Evolutionary conservation across 2,329 filamentous ascomycete species (phyloP), one percentile per base, ranked within the genome.

Genomic region (Atkinsonella texensis): DNA sequence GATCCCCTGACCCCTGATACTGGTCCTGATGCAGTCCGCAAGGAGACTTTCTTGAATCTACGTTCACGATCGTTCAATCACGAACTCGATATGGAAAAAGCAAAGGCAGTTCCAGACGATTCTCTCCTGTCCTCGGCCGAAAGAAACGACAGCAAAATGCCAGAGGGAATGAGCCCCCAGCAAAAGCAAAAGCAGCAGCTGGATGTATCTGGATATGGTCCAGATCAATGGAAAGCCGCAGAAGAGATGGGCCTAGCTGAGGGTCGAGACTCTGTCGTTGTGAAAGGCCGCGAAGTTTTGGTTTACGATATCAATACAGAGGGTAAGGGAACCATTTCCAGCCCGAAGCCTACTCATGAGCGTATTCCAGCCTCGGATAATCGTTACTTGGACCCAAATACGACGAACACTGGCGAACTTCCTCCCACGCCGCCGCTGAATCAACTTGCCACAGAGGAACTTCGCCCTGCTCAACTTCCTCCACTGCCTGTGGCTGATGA

Each of bases 191-290:
- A 76, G 33, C 85, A 90, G 62, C 75, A 79, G 52, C 77, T 82
- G 51, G 90, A 96, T 61, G 82, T 95, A 20, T 82, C 83, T 50
- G 90, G 91, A 0, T 80, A 83, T 53, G 89, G 89, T 1, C 61
- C 74, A 4, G 91, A 97, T 63, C 81, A 83, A 51, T 87, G 90
- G 81, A 82, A 81, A 55, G 71, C 70, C 23, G 79, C 85, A 18
- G 74, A 84, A 57, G 70, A 77, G 54, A 73, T 76, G 35, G 84
- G 82, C 2, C 61, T 78, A 23, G 80, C 80, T 47, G 72, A 74
- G 40, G 85, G 80, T 3, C 80, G 87, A 49, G 89, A 94, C 65
- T 85, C 88, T 0, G 73, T 81, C 20, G 70, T 91, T 18, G 69
- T 86, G 44, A 74, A 78, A 52, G 76, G 81, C 15, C 80, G 79